phyloP scores from a whole-genome alignment of 306 rosid genomes.

The Biancaea sappan region DNA sequence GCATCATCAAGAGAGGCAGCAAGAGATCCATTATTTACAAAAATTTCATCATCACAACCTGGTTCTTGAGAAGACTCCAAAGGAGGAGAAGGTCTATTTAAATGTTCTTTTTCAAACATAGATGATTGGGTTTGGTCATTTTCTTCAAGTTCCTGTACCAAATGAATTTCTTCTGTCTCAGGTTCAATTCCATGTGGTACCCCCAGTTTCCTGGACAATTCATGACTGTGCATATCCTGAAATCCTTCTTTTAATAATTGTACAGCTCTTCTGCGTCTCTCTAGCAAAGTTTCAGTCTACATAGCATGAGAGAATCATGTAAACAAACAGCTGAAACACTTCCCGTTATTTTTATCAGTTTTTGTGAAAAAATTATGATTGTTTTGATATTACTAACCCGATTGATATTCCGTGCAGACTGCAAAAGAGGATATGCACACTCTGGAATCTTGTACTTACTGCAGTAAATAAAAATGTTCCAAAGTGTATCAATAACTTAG shows the following conservation, averaged over 20 bases:
- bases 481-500: constrained; percentile 22
- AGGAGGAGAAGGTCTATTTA: constrained; percentile 19
- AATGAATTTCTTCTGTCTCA: constrained; percentile 42
- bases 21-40: constrained; percentile 20
- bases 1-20: constrained; percentile 23
- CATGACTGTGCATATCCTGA: constrained; percentile 41
- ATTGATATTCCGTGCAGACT: constrained; percentile 61
- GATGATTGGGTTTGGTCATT: constrained; percentile 36
- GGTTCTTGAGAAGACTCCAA: constrained; percentile 44
- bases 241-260: constrained; percentile 65
- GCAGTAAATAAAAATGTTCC: constrained; percentile 28
- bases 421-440: constrained; percentile 67
- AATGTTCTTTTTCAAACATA: constrained; percentile 33
- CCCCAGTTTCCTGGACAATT: constrained; percentile 31
- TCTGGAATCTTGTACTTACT: constrained; percentile 81
- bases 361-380: constrained; percentile 18
- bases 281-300: constrained; percentile 70
- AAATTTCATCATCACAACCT: constrained; percentile 24
- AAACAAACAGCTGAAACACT: constrained; percentile 17
- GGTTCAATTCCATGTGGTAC: constrained; percentile 35
- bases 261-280: constrained; percentile 61
- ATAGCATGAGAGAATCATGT: background rate
- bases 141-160: constrained; percentile 30
- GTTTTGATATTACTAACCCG: constrained; percentile 56
- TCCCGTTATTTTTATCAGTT: background rate